A percentile compares a stretch with the other conserved stretches of the same genome.
Conservation (phyloP, 73 alveolate genomes). For the Paramecium sonneborni region DNA sequence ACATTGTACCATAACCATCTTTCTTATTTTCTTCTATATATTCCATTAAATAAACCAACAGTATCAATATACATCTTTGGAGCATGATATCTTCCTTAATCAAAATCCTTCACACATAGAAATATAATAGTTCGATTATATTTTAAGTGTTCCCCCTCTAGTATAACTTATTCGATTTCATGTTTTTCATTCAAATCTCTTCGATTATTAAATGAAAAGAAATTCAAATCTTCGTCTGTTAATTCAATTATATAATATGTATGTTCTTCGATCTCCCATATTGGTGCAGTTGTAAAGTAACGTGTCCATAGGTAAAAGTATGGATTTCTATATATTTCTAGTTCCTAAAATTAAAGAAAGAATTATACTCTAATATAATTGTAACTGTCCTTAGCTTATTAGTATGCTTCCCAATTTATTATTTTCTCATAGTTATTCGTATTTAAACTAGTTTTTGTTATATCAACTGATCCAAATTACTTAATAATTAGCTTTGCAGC, state of each 20-base stretch:
- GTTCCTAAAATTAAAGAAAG: not conserved
- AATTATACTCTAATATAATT: not conserved
- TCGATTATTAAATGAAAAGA: not conserved
- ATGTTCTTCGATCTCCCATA: slow-evolving; percentile 30
- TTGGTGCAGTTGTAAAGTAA: slow-evolving; percentile 22
- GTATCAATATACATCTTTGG: slow-evolving; percentile 29
- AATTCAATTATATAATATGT: not conserved
- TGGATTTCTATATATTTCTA: not conserved
- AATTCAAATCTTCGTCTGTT: not conserved
- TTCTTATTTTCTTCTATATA: slow-evolving; percentile 28
- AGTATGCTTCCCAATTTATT: slow-evolving; percentile 1
- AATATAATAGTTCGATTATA: not conserved
- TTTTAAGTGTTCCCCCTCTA: not conserved
- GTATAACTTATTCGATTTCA: not conserved
- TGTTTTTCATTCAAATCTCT: not conserved
- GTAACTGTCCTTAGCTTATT: not conserved
- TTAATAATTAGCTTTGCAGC: not conserved
- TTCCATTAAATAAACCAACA: slow-evolving; percentile 11
- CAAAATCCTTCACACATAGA: not conserved
- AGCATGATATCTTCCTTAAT: not conserved
- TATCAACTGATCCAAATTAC: not conserved
- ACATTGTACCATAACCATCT: not conserved
- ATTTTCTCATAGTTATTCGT: not conserved
- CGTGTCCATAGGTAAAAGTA: slow-evolving; percentile 32
- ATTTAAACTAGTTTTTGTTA: slow-evolving; percentile 14